Evolutionary conservation across 805 yeast genomes (phyloP), one percentile per base, ranked within the genome.

Genomic region (Candida morakotiae): DNA sequence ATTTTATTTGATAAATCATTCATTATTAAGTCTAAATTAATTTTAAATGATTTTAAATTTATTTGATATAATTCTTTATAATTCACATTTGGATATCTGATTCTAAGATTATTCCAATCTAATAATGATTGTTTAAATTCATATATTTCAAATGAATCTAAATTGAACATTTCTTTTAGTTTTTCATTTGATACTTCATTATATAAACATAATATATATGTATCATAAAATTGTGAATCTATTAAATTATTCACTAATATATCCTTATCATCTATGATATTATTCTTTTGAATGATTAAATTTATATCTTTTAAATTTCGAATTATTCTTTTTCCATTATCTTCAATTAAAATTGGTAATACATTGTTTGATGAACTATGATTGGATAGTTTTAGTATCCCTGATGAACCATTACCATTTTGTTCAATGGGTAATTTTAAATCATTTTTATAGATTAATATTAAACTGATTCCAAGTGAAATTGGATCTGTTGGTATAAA

Each of bases 311-410:
- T 21, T 18, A 36, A 31, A 1, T 46, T 35, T 22, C 60, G 48
- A 2, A 67, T 51, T 4, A 67, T 56, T 41, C 75, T 59, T 3
- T 25, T 25, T 11, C 56, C 46, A 18, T 49, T 60, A 44, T 70
- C 79, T 47, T 81, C 87, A 2, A 81, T 58, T 9, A 78, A 57
- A 1, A 80, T 56, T 0, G 87, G 87, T 14, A 81, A 52, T 15
- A 69, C 66, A 10, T 70, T 69, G 39, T 69, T 66, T 2, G 69
- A 61, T 1, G 81, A 61, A 1, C 81, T 75, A 28, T 67, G 65
- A 36, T 68, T 66, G 1, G 83, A 71, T 8, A 79, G 41, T 9
- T 67, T 56, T 11, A 72, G 54, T 16, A 80, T 48, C 7, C 64
- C 56, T 38, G 69, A 64, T 11, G 46, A 43, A 13, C 37, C 38